Base-by-base conservation (phyloP, 1,284 basidiomycete genomes). In the Naganishia albida region DNA sequence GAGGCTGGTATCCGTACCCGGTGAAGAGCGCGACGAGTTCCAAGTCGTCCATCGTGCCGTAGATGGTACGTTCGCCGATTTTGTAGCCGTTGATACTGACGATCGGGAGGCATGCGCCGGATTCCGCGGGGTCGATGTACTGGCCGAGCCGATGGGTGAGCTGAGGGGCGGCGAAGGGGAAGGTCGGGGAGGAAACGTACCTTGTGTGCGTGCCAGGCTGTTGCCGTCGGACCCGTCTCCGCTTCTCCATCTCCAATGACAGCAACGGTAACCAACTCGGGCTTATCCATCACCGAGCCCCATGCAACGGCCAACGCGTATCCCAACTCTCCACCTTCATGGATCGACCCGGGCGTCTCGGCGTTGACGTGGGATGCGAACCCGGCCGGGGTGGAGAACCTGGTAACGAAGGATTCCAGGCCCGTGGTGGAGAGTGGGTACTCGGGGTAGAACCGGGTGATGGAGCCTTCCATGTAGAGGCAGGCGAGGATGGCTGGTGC, bases 121-220 rank as follows among this genome's bases (percentile, higher is more conserved):
- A 89, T 78, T 92, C 90, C n/a, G 84, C 85, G n/a, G 92, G 91
- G 74, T 94, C 90, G 73, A 94, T 85, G 76, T 88, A 95, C 81
- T 82, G 93, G 0, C 90, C 89, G 2, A 90, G 91, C 1, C 89
- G 90, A 79, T 93, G 91, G 25, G 87, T 52, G 2, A 40, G 57
- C 13, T 2, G 30, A 8, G 34, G n/a, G n/a, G n/a, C n/a, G n/a
- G n/a, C n/a, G n/a, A n/a, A n/a, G n/a, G n/a, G n/a, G n/a, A 23
- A 39, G 39, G 20, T 25, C 6, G 10, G 13, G 10, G 13, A 51
- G 26, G 49, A 40, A 39, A 26, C 34, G n/a, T 34, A 60, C 57
- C 38, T 60, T 60, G 46, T 49, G 57, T 20, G 34, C 39, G 16
- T 60, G 57, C 57, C 57, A 60, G 3, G 57, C 57, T 20, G 46